Conservation (phyloP, 306 rosid species). For the Begonia fuchsioides region DNA sequence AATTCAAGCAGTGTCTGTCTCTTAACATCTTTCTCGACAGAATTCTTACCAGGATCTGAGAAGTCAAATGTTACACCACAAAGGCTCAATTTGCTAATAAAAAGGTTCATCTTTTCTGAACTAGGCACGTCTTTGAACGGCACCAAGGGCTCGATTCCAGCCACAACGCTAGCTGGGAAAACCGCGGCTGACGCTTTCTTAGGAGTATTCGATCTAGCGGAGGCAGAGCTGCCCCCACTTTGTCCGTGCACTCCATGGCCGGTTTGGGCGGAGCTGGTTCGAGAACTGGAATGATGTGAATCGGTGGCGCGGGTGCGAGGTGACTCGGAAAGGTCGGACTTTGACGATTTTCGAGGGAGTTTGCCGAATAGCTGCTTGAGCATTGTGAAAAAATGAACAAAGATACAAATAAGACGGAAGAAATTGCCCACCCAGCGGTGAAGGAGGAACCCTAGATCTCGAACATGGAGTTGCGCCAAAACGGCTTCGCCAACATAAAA, state of each 20-base stretch:
- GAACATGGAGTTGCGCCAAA: conserved; percentile 18
- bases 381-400: conserved; percentile 33
- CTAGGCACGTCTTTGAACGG: conserved; percentile 66
- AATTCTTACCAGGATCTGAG: conserved; percentile 53
- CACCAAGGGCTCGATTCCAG: conserved; percentile 61
- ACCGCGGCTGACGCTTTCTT: conserved; percentile 65
- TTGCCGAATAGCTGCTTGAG: conserved; percentile 76
- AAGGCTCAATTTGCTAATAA: conserved; percentile 77
- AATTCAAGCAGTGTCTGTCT: conserved; percentile 63
- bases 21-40: conserved; percentile 67
- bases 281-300: conserved; percentile 32
- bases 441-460: conserved; percentile 42
- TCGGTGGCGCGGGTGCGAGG: conserved; percentile 17
- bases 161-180: conserved; percentile 73
- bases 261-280: conserved; percentile 20
- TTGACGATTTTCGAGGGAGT: conserved; percentile 63
- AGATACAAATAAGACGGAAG: conserved; percentile 17
- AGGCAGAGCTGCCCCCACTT: conserved; percentile 22
- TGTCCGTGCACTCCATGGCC: conserved; percentile 21
- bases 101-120: conserved; percentile 64
- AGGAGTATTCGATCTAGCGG: conserved; percentile 17
- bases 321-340: conserved; percentile 47
- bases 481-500: conserved; percentile 11
- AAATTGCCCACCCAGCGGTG: conserved; percentile 8
- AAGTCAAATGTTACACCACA: conserved; percentile 78